Conservation (phyloP, 176 grass and related monocot genomes). For the Triticum dicoccoides region DNA sequence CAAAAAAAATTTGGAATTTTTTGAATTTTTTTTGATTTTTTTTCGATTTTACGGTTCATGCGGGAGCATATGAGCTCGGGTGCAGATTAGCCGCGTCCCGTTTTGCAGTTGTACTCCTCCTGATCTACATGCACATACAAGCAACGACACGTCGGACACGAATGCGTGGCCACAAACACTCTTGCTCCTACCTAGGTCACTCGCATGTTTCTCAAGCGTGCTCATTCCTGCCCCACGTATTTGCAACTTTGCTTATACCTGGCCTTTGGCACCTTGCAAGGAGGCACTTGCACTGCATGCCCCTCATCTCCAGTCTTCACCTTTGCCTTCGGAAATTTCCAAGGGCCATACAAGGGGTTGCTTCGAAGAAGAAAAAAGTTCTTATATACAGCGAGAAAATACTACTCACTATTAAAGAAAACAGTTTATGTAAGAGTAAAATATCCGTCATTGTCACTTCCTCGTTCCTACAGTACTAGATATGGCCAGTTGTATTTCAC, state of each 20-base stretch:
- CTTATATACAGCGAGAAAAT: too few relatives aligned
- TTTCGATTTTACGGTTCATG: too few relatives aligned
- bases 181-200: neutral
- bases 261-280: neutral
- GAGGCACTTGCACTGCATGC: too few relatives aligned
- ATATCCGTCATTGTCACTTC: neutral
- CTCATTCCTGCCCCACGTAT: too few relatives aligned
- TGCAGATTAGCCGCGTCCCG: too few relatives aligned
- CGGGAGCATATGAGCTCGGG: too few relatives aligned
- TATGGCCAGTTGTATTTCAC: neutral
- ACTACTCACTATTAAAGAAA: neutral
- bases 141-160: neutral
- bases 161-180: neutral
- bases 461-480: neutral
- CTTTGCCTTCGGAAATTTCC: neutral
- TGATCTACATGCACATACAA: too few relatives aligned
- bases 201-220: neutral
- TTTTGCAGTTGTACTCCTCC: too few relatives aligned
- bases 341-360: neutral
- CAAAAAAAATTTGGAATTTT: too few relatives aligned
- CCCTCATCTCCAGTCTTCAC: neutral
- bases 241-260: neutral
- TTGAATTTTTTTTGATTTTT: too few relatives aligned
- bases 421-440: neutral
- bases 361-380: neutral